Conservation (phyloP, 2,329 filamentous ascomycete genomes). For the Fusarium brevicatenulatum region DNA sequence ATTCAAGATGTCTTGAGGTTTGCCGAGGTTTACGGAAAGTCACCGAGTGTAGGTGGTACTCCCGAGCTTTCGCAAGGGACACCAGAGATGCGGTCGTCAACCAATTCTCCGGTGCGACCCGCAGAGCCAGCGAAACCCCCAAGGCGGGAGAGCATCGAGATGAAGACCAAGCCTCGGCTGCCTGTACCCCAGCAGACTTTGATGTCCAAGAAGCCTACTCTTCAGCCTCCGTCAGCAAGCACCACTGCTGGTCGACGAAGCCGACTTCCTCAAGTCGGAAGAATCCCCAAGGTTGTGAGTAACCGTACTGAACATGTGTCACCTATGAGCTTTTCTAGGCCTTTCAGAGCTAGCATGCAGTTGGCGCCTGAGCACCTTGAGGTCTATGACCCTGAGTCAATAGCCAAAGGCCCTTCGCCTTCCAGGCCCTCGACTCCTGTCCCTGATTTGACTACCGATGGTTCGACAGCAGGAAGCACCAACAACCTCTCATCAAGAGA, state of each 20-base stretch:
- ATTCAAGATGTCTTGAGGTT: conserved; percentile 61
- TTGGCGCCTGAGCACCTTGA: conserved; percentile 45
- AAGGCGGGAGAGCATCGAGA: not conserved
- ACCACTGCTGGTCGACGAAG: conserved; percentile 53
- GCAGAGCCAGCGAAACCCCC: not conserved
- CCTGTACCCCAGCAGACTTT: conserved; percentile 13
- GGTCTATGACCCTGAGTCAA: conserved; percentile 48
- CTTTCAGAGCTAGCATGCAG: conserved; percentile 70
- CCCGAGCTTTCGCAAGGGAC: conserved; percentile 27
- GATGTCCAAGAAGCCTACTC: conserved; percentile 5
- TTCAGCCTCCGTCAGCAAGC: conserved; percentile 1
- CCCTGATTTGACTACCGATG: conserved; percentile 52
- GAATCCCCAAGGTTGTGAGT: conserved; percentile 85
- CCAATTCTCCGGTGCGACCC: conserved; percentile 12
- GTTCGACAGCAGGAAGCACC: conserved; percentile 49
- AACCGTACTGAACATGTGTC: conserved; percentile 73
- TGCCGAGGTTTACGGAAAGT: conserved; percentile 53
- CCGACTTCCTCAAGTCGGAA: conserved; percentile 81
- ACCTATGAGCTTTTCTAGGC: conserved; percentile 85
- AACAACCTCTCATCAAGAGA: conserved; percentile 46
- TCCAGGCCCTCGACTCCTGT: conserved; percentile 52
- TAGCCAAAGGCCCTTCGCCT: conserved; percentile 61
- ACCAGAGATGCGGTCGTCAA: conserved; percentile 28
- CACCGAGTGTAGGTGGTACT: conserved; percentile 26
- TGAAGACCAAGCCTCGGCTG: conserved; percentile 9